These are phyloP conservation scores for Protea cynaroides DNA, from an alignment of 164 flowering plant genomes.

Conservation along the genomic window DNA sequence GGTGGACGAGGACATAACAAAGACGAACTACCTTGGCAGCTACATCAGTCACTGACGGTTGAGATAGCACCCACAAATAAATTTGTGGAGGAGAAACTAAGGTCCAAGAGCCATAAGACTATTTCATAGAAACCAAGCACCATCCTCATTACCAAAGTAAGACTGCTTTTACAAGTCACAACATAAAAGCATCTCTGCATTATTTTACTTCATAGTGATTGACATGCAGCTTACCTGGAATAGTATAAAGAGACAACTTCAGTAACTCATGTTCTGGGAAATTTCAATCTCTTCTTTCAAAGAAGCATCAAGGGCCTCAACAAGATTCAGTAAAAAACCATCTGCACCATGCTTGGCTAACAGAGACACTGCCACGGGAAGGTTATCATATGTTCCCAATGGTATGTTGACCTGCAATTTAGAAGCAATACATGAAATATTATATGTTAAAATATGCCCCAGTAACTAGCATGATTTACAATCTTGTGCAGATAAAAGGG, in stretches of 20 bases:
- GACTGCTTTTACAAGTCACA: no score
- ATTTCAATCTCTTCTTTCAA: conserved; percentile 38
- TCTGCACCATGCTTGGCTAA: conserved; percentile 82
- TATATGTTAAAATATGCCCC: no score
- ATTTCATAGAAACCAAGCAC: no score
- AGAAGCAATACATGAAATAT: background rate
- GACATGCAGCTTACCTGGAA: conserved; percentile 1
- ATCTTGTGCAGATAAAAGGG: background rate
- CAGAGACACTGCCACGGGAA: conserved; percentile 75
- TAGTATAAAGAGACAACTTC: conserved; percentile 1
- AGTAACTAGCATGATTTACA: background rate
- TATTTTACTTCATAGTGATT: conserved; percentile 1
- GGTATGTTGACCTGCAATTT: conserved; percentile 68
- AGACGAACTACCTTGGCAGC: background rate
- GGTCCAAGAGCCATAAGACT: background rate
- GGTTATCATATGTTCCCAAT: conserved; percentile 52
- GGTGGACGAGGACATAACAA: background rate
- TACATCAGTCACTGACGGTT: background rate
- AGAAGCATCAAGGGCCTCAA: conserved; percentile 41
- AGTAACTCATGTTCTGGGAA: conserved; percentile 18
- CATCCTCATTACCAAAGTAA: no score
- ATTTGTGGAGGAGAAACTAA: background rate
- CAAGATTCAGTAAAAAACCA: conserved; percentile 60
- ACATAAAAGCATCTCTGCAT: no score
- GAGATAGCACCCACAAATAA: background rate